These are phyloP conservation scores for Zalaria obscura DNA, from an alignment of 2,329 filamentous ascomycete genomes.

Conservation along the genomic window DNA sequence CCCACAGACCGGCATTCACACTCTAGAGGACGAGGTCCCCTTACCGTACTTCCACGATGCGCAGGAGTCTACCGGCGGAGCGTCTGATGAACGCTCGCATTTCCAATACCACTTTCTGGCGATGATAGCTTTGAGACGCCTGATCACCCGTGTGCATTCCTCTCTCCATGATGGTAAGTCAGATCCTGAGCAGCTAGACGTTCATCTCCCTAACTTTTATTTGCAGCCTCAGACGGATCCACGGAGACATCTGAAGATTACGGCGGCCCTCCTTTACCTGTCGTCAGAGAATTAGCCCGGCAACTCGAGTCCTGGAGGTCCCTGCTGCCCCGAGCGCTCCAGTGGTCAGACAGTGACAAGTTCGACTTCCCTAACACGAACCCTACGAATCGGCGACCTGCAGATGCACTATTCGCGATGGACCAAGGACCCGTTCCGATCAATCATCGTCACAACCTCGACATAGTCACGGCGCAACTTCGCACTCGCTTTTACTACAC, in stretches of 20 bases:
- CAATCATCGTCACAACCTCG: constrained; percentile 38
- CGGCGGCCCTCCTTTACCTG: constrained; percentile 23
- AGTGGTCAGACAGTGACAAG: constrained; percentile 42
- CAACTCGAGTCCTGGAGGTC: constrained; percentile 45
- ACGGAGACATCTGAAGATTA: constrained; percentile 19
- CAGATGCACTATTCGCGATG: constrained; percentile 30
- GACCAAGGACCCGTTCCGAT: constrained; percentile 30
- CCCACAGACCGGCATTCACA: constrained; percentile 40
- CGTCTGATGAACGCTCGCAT: constrained; percentile 36
- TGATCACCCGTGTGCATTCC: constrained; percentile 39
- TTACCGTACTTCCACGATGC: constrained; percentile 38
- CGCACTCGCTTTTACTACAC: constrained; percentile 46
- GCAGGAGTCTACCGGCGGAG: constrained; percentile 24
- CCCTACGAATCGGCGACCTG: constrained; percentile 11
- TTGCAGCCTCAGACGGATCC: constrained; percentile 11
- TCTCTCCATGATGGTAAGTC: constrained; percentile 38
- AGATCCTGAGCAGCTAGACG: not conserved
- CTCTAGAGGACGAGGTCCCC: constrained; percentile 38
- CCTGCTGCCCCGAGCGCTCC: constrained; percentile 38
- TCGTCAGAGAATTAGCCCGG: constrained; percentile 36
- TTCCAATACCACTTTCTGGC: constrained; percentile 47
- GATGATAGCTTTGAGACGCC: constrained; percentile 41
- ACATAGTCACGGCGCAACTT: constrained; percentile 42
- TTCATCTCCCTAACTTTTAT: not conserved
- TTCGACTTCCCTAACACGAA: constrained; percentile 24